phyloP scores from a whole-genome alignment of 176 grass and related monocot species.

The Musa troglodytarum region DNA sequence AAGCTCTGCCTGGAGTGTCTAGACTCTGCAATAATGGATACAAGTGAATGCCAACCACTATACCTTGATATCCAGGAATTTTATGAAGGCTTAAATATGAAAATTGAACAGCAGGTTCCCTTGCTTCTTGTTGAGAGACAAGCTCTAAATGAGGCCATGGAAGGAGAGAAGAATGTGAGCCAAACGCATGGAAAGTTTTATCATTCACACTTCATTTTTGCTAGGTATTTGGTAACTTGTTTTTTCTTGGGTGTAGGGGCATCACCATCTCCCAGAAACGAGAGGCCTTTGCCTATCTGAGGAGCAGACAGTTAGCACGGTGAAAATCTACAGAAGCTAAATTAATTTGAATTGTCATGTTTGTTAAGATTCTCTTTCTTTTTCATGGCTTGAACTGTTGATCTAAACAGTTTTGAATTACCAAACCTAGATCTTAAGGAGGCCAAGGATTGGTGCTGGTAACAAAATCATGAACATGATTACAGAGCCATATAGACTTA shows the following conservation, averaged over 20 bases:
- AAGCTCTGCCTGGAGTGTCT: constrained; percentile 90
- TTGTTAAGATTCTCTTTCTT: not conserved
- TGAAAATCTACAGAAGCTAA: constrained; percentile 13
- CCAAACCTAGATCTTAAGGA: constrained; percentile 58
- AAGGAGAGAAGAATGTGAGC: constrained; percentile 84
- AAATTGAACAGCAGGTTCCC: constrained; percentile 87
- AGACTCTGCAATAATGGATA: constrained; percentile 87
- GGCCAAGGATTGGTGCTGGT: constrained; percentile 63
- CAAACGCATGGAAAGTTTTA: not conserved
- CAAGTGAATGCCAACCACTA: constrained; percentile 73
- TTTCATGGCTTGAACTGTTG: not conserved
- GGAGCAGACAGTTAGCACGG: constrained; percentile 95
- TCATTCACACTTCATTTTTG: constrained; percentile 2
- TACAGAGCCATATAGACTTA: constrained; percentile 85
- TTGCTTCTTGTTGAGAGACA: constrained; percentile 94
- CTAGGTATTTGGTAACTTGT: not conserved
- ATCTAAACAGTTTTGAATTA: not conserved
- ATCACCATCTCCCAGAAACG: constrained; percentile 94
- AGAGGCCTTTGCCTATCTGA: constrained; percentile 95
- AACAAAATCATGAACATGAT: constrained; percentile 81
- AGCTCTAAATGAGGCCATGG: constrained; percentile 95
- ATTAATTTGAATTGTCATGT: not conserved
- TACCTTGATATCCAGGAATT: constrained; percentile 85
- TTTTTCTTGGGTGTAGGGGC: constrained; percentile 29
- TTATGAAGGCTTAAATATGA: constrained; percentile 96